Base-by-base conservation (phyloP, 2,329 filamentous ascomycete species). In the Teratosphaeriaceae sp. region DNA sequence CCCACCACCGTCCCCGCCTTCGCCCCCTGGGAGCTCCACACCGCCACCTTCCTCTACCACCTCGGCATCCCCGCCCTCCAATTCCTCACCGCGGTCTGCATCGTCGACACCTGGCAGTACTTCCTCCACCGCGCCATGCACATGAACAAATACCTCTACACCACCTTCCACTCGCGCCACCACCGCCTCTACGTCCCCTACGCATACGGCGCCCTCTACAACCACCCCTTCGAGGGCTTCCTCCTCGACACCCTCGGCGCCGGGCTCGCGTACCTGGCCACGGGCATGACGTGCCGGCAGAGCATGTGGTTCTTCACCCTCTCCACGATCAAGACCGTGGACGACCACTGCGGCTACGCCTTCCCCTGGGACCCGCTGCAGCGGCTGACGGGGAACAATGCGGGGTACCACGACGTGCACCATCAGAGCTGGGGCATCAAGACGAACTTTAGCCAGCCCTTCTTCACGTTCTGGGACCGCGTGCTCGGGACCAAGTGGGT, bases 371-470 rank as follows among this genome's bases (percentile, higher is more conserved):
- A 98, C 64, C 90, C 90, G 2, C 73, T 97, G 42, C 89, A 96
- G 73, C 82, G 84, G 61, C 75, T 97, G 48, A 94, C 89, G 34
- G 85, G 85, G 63, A 97, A 98, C 73, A 96, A 97, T 56, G 90
- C 92, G 20, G 84, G 82, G 26, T 98, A 97, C 66, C 92, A 98
- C 62, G 92, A 98, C 61, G 90, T 98, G 46, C 92, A 98, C 67
- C 92, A 98, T 69, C 92, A 98, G 68, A 94, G 86, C 66, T 97
- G 90, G 89, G 92, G 92, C 44, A 95, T 98, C 75, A 98, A 97
- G 76, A 85, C 84, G 51, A 94, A 94, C 68, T 94, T 64, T 47
- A 59, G 55, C 37, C 87, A 94, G 66, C 87, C 87, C 2, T 94
- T 89, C 70, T 96, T 97, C 69, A 96, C 85, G 37, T 88, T 96